Base-by-base conservation (phyloP, 1,284 basidiomycete genomes). In the Wolfiporia cocos region DNA sequence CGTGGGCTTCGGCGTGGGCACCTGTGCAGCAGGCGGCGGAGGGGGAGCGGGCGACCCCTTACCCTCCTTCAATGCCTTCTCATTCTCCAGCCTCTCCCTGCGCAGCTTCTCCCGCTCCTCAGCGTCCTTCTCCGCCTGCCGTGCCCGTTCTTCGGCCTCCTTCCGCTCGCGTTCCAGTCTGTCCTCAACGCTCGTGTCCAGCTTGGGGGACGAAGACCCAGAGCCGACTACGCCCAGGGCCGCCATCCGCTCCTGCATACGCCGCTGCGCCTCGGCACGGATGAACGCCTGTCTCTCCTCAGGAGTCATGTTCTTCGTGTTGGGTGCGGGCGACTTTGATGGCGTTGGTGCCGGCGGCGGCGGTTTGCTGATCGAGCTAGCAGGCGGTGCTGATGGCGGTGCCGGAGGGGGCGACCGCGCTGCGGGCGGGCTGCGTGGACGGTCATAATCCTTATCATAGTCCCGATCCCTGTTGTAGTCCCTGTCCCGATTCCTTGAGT, bases 211-310 rank as follows among this genome's bases (percentile, higher is more conserved):
- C 3, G 70, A 52, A 3, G 76, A 60, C 0, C 77, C 55, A 2
- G 82, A 65, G 4, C 75, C 69, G 2, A 87, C 73, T 22, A 84
- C 72, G 12, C 96, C 95, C 3, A 98, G 75, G 7, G 86, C 86
- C 31, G 82, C 79, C 74, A 91, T 92, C 23, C 95, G 86, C 33
- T 86, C 92, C 54, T 92, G 81, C 28, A 97, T 80, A 34, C 88
- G 78, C 17, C 82, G 77, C 56, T 90, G 83, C 1, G 92, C 95
- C 61, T 96, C 83, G 3, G 81, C 82, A 15, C 81, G 81, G 50
- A 90, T 79, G 58, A 75, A 92, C 0, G 88, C 91, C 42, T 78
- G 72, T 9, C 91, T 81, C 58, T 98, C 90, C 50, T 86, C 92
- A 0, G 84, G 69, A 0, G 90, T 85, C 87, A 97, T 91, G 47